Evolutionary conservation across 495 filamentous ascomycete genomes (phyloP), one percentile per base, ranked within the genome.

Genomic region (Xylaria curta): DNA sequence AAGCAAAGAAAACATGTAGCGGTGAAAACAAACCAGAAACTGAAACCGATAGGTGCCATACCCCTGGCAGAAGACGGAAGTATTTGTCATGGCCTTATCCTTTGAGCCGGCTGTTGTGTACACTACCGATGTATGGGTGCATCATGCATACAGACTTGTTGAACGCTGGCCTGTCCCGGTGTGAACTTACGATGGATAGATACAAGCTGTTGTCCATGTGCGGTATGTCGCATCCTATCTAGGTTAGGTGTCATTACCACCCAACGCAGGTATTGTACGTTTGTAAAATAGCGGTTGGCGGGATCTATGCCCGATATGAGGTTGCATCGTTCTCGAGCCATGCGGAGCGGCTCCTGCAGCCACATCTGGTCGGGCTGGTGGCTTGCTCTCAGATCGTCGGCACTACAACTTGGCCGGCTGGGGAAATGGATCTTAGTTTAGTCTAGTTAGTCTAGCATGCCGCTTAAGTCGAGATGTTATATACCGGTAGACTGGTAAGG

Each of bases 311-410:
- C 68, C 38, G 53, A 64, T 53, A 60, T 54, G 62, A 51, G 69
- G 69, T 71, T 66, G 62, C 69, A 71, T 71, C 62, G 69, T 71
- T 71, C 69, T 66, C 47, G 38, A 66, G 62, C 69, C 49, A 65
- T 71, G 69, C 69, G 62, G 58, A 63, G 53, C 69, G 69, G 69
- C 69, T 71, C 69, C 69, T 71, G 69, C 69, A 71, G 69, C 69
- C 69, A 71, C 69, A 71, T 71, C 69, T 65, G 36, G 69, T 44
- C 61, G 69, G 61, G 47, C 62, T 53, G 53, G 69, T 71, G 69
- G 69, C 69, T 71, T 58, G 69, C 62, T 49, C n/a, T 71, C 24
- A 71, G 69, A 71, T 71, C 68, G 33, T 36, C 56, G 69, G 69
- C 59, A 12, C 69, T 66, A 59, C 54, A 15, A 15, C 33, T 61